A percentile compares a stretch with the other conserved stretches of the same genome.
phyloP scores from a whole-genome alignment of 1,284 basidiomycete genomes.

The Fomitopsis pinicola region DNA sequence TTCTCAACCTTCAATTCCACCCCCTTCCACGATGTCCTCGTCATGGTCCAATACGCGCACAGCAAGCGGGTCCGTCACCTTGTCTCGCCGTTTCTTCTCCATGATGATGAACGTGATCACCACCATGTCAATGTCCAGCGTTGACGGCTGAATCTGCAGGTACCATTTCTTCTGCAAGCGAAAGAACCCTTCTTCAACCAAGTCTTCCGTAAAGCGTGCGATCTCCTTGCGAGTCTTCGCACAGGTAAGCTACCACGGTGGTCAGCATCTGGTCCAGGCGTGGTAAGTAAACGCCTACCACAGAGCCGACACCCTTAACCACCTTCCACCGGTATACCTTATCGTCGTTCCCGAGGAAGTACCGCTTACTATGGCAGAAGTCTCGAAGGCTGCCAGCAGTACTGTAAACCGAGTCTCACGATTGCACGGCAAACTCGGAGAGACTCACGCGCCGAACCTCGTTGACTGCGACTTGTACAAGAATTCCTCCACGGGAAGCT shows the following conservation, averaged over 20 bases:
- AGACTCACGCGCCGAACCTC: slow-evolving; percentile 41
- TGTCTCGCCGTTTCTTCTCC: slow-evolving; percentile 45
- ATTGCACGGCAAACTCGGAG: background rate
- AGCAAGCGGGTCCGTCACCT: slow-evolving; percentile 29
- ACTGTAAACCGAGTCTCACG: background rate
- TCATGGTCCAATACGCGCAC: slow-evolving; percentile 26
- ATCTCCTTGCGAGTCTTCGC: slow-evolving; percentile 34
- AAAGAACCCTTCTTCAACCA: slow-evolving; percentile 39
- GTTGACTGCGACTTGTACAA: slow-evolving; percentile 33
- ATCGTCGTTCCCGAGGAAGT: slow-evolving; percentile 47
- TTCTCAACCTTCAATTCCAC: slow-evolving; percentile 14
- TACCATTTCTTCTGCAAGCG: slow-evolving; percentile 41
- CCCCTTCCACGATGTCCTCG: slow-evolving; percentile 35
- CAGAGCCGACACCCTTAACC: slow-evolving; percentile 34
- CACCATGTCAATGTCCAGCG: slow-evolving; percentile 45
- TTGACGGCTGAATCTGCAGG: slow-evolving; percentile 38
- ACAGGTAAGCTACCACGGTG: slow-evolving; percentile 31
- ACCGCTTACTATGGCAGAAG: slow-evolving; percentile 34
- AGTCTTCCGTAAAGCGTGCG: slow-evolving; percentile 33
- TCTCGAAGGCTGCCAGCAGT: background rate
- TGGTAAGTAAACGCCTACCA: slow-evolving; percentile 28
- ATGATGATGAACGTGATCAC: slow-evolving; percentile 49
- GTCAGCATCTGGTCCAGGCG: background rate
- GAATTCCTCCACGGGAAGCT: slow-evolving; percentile 37
- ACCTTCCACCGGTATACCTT: slow-evolving; percentile 49